Conservation (phyloP, 805 yeast species). For the Saturnispora galanensis region DNA sequence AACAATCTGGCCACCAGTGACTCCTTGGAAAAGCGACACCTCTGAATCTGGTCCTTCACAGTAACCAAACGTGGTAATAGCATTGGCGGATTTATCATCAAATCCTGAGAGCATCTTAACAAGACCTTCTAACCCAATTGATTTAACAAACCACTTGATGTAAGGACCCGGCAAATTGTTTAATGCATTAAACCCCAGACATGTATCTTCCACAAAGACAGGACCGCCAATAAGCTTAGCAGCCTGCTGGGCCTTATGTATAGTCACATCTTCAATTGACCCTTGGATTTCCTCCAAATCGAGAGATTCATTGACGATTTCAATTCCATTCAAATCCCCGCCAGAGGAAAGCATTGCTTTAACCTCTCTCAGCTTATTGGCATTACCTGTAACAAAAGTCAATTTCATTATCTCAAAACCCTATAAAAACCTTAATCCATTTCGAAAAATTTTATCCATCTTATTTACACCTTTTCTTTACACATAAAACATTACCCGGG, state of each 20-base stretch:
- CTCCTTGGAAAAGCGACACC: conserved; percentile 76
- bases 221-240: conserved; percentile 58
- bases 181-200: conserved; percentile 72
- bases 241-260: conserved; percentile 70
- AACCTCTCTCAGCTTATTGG: conserved; percentile 80
- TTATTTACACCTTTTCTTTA: conserved; percentile 8
- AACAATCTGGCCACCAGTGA: conserved; percentile 74
- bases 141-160: conserved; percentile 79
- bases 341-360: conserved; percentile 52
- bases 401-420: conserved; percentile 9
- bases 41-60: conserved; percentile 71
- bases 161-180: conserved; percentile 84
- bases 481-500: conserved; percentile 27
- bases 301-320: conserved; percentile 51
- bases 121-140: conserved; percentile 67
- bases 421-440: neutral
- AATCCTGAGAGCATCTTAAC: conserved; percentile 71
- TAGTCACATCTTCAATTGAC: conserved; percentile 68
- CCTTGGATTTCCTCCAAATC: conserved; percentile 94
- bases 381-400: conserved; percentile 59
- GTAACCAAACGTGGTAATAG: conserved; percentile 88
- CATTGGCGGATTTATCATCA: conserved; percentile 76
- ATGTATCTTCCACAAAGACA: conserved; percentile 92
- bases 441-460: conserved; percentile 1
- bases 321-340: conserved; percentile 27